Conservation (phyloP, 345 rosid species). For the Diplotaxis tenuifolia region DNA sequence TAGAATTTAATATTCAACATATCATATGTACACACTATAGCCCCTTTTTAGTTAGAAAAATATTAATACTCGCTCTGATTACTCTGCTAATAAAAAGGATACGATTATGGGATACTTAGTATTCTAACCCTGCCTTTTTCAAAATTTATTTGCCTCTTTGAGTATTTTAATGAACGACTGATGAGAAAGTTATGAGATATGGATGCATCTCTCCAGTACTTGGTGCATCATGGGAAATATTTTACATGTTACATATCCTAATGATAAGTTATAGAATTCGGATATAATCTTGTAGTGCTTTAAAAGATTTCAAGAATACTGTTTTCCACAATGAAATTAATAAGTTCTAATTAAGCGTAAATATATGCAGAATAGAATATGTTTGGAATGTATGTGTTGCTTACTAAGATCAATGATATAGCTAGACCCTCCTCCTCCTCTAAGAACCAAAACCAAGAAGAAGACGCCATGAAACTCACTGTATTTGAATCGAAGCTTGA, state of each 20-base stretch:
- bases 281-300: not conserved
- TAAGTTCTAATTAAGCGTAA: no score
- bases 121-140: conserved; percentile 18
- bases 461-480: no score
- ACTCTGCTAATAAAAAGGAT: not conserved
- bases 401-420: no score
- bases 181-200: conserved; percentile 8
- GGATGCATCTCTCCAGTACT: not conserved
- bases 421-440: no score
- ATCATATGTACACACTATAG: not conserved
- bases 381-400: no score
- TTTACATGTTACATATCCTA: conserved; percentile 20
- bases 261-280: not conserved
- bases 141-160: not conserved
- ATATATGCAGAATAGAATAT: no score
- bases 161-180: not conserved
- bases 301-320: no score
- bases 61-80: not conserved
- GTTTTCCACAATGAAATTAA: no score
- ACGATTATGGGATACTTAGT: conserved; percentile 28
- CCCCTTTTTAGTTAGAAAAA: not conserved
- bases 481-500: no score
- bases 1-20: conserved; percentile 16
- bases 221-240: conserved; percentile 4
- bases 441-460: no score